Evolutionary conservation across 306 rosid genomes (phyloP).

Genomic region (Neltuma alba): DNA sequence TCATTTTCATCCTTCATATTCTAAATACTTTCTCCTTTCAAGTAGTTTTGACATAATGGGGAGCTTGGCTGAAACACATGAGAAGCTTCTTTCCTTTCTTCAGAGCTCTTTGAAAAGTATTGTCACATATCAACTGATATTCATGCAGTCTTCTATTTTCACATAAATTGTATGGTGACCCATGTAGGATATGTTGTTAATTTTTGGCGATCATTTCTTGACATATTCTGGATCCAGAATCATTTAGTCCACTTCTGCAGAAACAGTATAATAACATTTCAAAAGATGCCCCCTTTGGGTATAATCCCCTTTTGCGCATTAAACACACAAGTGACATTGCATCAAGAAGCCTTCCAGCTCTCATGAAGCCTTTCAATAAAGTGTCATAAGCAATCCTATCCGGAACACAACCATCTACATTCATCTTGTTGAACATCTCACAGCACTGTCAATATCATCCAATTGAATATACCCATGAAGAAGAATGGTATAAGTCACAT

Average conservation of each 20-base stretch:
- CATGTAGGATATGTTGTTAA: conserved; percentile 10
- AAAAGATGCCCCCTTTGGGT: conserved; percentile 29
- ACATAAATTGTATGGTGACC: conserved; percentile 12
- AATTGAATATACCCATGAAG: conserved; percentile 44
- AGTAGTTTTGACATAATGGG: background rate
- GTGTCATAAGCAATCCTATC: conserved; percentile 46
- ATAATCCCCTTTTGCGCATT: conserved; percentile 43
- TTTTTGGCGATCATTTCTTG: conserved; percentile 39
- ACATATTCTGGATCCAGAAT: conserved; percentile 33
- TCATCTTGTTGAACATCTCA: conserved; percentile 52
- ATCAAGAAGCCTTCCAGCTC: conserved; percentile 39
- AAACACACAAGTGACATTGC: conserved; percentile 41
- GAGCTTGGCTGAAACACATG: background rate
- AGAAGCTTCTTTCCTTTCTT: conserved; percentile 20
- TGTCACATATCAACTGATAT: conserved; percentile 21
- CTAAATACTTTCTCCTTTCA: background rate
- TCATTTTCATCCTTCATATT: background rate
- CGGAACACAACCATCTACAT: conserved; percentile 41
- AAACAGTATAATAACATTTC: conserved; percentile 33
- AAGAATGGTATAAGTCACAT: conserved; percentile 52
- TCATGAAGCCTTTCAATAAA: conserved; percentile 43
- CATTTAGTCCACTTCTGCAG: conserved; percentile 22
- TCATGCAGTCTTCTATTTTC: conserved; percentile 9
- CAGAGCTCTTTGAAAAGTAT: conserved; percentile 22
- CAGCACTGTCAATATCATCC: conserved; percentile 42